Conservation (phyloP, 768 basidiomycete genomes). For the Pholiota molesta region DNA sequence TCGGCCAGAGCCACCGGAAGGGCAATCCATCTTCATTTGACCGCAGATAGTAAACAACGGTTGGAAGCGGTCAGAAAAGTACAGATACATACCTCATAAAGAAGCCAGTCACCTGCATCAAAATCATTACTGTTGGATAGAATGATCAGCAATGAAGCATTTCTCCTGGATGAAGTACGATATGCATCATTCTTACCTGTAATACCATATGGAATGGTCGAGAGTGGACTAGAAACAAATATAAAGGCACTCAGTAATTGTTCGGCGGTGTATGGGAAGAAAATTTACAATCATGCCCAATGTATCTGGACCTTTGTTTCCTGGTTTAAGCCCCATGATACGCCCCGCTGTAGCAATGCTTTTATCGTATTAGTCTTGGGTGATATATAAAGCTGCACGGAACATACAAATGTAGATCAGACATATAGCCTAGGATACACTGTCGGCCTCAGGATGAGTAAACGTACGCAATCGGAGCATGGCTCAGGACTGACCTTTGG, state of each 20-base stretch:
- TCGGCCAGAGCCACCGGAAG: slow-evolving; percentile 65
- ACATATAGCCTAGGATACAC: slow-evolving; percentile 82
- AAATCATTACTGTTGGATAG: slow-evolving; percentile 59
- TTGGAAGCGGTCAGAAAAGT: slow-evolving; percentile 11
- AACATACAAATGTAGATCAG: slow-evolving; percentile 77
- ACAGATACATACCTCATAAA: slow-evolving; percentile 63
- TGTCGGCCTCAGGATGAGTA: slow-evolving; percentile 24
- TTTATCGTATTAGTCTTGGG: slow-evolving; percentile 13
- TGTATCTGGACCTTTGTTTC: slow-evolving; percentile 49
- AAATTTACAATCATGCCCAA: slow-evolving; percentile 64
- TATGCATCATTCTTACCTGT: slow-evolving; percentile 50
- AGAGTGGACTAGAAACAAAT: slow-evolving; percentile 56
- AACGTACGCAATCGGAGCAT: neutral
- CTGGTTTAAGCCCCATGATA: slow-evolving; percentile 56
- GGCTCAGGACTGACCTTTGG: slow-evolving; percentile 60
- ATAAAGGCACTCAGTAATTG: neutral
- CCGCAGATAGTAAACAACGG: neutral
- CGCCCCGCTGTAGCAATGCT: slow-evolving; percentile 62
- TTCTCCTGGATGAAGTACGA: neutral
- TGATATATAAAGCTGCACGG: neutral
- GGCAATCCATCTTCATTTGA: slow-evolving; percentile 58
- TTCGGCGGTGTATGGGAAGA: neutral
- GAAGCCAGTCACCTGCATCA: slow-evolving; percentile 78
- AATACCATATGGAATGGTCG: slow-evolving; percentile 83
- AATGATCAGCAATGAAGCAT: neutral